These are phyloP conservation scores for Onygena corvina DNA, from an alignment of 2,329 filamentous ascomycete genomes.

Conservation along the genomic window DNA sequence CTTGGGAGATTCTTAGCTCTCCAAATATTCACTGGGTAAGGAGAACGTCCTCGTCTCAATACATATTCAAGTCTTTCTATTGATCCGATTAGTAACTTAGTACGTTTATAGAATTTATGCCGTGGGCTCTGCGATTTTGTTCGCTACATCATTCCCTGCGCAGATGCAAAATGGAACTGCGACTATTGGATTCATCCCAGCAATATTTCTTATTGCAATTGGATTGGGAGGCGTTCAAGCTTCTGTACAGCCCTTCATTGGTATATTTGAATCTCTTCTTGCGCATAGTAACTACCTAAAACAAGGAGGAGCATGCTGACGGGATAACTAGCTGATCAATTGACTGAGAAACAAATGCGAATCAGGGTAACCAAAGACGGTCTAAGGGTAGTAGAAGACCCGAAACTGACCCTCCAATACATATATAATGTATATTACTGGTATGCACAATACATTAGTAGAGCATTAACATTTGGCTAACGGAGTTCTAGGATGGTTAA, in stretches of 20 bases:
- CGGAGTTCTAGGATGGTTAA: slow-evolving; percentile 30
- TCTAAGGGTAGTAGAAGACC: slow-evolving; percentile 7
- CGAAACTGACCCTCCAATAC: slow-evolving; percentile 32
- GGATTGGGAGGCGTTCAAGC: slow-evolving; percentile 30
- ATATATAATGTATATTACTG: slow-evolving; percentile 33
- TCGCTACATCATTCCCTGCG: slow-evolving; percentile 20
- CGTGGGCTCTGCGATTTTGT: slow-evolving; percentile 15
- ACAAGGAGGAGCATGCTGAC: background rate
- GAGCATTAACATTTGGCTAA: background rate
- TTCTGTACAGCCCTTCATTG: slow-evolving; percentile 26
- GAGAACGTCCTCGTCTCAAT: background rate
- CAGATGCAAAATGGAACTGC: slow-evolving; percentile 15
- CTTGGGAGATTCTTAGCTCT: background rate
- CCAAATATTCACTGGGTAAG: background rate
- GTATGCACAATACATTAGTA: slow-evolving; percentile 15
- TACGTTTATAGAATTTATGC: slow-evolving; percentile 6
- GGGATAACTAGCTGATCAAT: slow-evolving; percentile 25
- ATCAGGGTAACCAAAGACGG: slow-evolving; percentile 20
- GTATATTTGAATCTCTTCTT: slow-evolving; percentile 11
- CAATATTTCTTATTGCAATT: slow-evolving; percentile 29
- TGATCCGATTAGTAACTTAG: background rate
- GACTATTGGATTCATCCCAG: slow-evolving; percentile 19
- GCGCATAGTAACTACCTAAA: background rate
- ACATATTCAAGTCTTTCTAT: background rate
- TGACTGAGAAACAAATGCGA: slow-evolving; percentile 18